Evolutionary conservation across 495 filamentous ascomycete species (phyloP).

Genomic region (Trichoderma reesei): DNA sequence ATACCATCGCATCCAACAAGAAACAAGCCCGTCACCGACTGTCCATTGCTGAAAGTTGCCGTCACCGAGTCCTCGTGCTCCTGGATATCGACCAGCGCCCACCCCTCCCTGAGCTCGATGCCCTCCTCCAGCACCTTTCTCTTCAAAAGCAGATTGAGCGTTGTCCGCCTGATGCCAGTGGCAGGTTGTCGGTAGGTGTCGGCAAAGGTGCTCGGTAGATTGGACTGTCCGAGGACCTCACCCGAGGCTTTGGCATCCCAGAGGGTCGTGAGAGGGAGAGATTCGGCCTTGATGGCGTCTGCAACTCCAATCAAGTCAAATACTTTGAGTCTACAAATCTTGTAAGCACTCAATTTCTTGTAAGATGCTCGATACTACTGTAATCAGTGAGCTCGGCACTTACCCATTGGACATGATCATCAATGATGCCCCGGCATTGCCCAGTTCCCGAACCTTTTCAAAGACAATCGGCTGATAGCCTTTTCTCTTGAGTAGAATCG

Average conservation of each 20-base stretch:
- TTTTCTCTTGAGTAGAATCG: constrained; percentile 16
- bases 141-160: constrained; percentile 13
- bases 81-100: constrained; percentile 12
- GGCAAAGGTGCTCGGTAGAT: constrained; percentile 10
- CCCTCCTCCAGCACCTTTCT: constrained; percentile 1
- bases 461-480: constrained; percentile 22
- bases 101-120: constrained; percentile 15
- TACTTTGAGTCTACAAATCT: constrained; percentile 11
- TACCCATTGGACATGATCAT: constrained; percentile 21
- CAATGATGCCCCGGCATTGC: constrained; percentile 19
- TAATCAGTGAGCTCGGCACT: neutral
- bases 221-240: constrained; percentile 7
- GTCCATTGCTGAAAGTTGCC: constrained; percentile 13
- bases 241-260: constrained; percentile 7
- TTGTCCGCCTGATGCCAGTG: constrained; percentile 12
- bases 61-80: constrained; percentile 14
- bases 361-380: neutral
- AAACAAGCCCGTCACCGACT: constrained; percentile 15
- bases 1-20: constrained; percentile 21
- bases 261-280: neutral
- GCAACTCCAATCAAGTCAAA: constrained; percentile 9
- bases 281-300: neutral
- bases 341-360: neutral
- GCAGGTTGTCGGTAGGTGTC: constrained; percentile 13
- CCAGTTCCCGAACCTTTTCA: constrained; percentile 17